phyloP scores from a whole-genome alignment of 257 asterid genomes.

The Anisodus tanguticus region DNA sequence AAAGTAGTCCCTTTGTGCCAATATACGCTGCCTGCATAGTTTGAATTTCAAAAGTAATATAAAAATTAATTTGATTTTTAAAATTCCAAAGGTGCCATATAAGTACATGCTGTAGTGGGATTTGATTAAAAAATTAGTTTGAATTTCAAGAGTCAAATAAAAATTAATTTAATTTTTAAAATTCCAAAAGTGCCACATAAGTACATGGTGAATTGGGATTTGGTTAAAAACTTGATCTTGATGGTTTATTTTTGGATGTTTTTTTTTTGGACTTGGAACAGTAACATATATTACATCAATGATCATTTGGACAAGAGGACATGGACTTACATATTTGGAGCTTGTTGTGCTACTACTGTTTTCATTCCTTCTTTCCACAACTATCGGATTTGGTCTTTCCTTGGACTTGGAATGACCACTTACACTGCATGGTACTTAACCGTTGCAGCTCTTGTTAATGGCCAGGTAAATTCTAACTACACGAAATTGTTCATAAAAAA shows the following conservation, averaged over 20 bases:
- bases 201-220: not conserved
- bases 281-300: slow-evolving; percentile 89
- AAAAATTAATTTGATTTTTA: no score
- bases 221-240: not conserved
- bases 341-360: slow-evolving; percentile 96
- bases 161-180: no score
- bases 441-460: slow-evolving; percentile 71
- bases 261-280: slow-evolving; percentile 37
- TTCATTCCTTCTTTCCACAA: slow-evolving; percentile 98
- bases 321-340: slow-evolving; percentile 98
- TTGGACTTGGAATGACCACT: slow-evolving; percentile 98
- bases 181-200: no score
- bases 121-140: not conserved
- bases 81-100: no score
- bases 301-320: slow-evolving; percentile 97
- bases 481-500: not conserved
- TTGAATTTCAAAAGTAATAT: no score
- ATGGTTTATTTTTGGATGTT: not conserved
- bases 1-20: not conserved
- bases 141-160: no score
- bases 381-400: slow-evolving; percentile 92
- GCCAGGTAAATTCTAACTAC: slow-evolving; percentile 61
- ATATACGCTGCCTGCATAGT: no score
- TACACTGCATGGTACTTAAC: slow-evolving; percentile 95
- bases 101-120: not conserved